Base-by-base conservation (phyloP, 306 rosid species). In the Hippophae rhamnoides region DNA sequence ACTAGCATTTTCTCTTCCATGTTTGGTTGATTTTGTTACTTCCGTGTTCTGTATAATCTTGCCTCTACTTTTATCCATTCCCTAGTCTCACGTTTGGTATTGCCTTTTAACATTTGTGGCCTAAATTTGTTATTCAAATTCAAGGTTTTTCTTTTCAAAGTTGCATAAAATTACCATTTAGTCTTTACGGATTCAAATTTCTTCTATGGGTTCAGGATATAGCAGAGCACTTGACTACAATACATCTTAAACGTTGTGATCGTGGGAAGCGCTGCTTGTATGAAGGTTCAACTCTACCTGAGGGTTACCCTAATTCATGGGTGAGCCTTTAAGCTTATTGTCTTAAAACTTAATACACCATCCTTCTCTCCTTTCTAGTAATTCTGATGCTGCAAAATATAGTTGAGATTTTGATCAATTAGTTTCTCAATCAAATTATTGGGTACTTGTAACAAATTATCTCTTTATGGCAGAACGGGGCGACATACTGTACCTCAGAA, bases 181-280 rank as follows among this genome's bases (percentile, higher is more conserved):
- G 31, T 47, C 47, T 14, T 7, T 13, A 6, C 5, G 38, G 5
- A 4, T 31, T 4, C 38, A 31, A 27, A 13, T 5, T 1, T 8
- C 26, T 10, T 13, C 38, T 14, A 5, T 41, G 55, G 66, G 49
- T 63, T 73, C 84, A 93, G 99, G 99, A 93, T 69, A 80, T 86
- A 69, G 99, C 84, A 11, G 99, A 93, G 68, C 97, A 84, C 81
- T 79, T 93, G 73, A 86, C 99, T 68, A 86, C 97, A 25, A 61
- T 86, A 67, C 72, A 93, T 66, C 87, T 93, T 43, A 84, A 82
- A 69, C 90, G 95, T n/a, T 93, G 97, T 73, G 81, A 94, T 2
- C 99, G 97, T 51, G 99, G 99, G 59, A 93, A 93, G 64, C 97
- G 97, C 44, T 93, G 99, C 78, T 69, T 93, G 64, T 93, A 88